Evolutionary conservation across 345 rosid species (phyloP), one percentile per base, ranked within the genome.

Genomic region (Dipteronia sinensis): DNA sequence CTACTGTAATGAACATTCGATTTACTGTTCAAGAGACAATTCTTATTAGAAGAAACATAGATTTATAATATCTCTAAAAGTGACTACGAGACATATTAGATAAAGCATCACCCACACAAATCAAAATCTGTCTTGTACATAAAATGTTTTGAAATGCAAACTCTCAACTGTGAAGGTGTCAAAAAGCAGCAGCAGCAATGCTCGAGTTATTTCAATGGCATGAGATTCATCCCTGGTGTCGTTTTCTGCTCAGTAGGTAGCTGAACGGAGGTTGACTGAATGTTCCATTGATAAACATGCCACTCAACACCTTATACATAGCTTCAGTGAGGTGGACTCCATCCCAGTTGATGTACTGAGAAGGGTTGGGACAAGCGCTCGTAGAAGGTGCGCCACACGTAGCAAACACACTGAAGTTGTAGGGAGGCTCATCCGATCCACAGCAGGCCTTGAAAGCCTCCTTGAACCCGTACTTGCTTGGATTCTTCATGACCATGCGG

Each of bases 321-420:
- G 87, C 96, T 75, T 95, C 99, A 0, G 99, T 94, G 72, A 94
- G 89, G 72, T 96, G 99, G 77, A 96, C 97, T 64, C 99, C 99
- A 25, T 95, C 99, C 99, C 99, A 95, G 62, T 95, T 95, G 65
- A 93, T 88, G 78, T 91, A 88, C 58, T 82, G 84, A 25, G 82
- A 71, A 49, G 97, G 97, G 19, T 90, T 79, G 5, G 78, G 68
- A 73, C 98, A 93, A 1, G 76, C 85, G 1, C 69, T 86, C 1
- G 89, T 76, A 13, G 79, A 27, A 73, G 90, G 84, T 25, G 84
- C 40, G 8, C 99, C 98, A 59, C 98, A 95, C 1, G 91, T 84
- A 23, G 72, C 78, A 16, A 91, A 85, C 67, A 82, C 88, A 13
- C 59, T 71, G 68, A 88, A 93, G 83, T 92, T 90, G 89, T 95